A percentile compares a stretch with the other conserved stretches of the same genome.
These are phyloP conservation scores for Lecanoromycetidae sp. DNA, from an alignment of 2,329 filamentous ascomycete species.

Conservation along the genomic window DNA sequence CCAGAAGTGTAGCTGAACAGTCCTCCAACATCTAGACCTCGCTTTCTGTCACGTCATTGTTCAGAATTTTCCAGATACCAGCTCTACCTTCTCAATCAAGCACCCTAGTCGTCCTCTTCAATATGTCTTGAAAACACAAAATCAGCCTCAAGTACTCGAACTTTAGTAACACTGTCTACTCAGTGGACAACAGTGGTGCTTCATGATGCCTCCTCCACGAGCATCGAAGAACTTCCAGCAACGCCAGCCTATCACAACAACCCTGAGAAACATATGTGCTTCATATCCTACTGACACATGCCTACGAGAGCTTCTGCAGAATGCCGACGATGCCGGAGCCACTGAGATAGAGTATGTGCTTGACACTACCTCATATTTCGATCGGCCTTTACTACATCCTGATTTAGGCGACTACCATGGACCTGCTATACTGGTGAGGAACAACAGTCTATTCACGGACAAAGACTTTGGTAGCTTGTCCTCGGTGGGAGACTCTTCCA, in stretches of 20 bases:
- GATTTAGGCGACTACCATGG: constrained; percentile 25
- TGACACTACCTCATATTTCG: constrained; percentile 22
- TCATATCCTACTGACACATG: constrained; percentile 13
- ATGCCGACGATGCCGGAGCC: constrained; percentile 22
- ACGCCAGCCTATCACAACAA: constrained; percentile 10
- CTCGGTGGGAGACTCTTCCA: constrained; percentile 24
- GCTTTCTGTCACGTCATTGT: too few relatives aligned
- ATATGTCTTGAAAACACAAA: too few relatives aligned
- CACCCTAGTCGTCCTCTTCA: too few relatives aligned
- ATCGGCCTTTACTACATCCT: constrained; percentile 20
- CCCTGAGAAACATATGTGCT: constrained; percentile 12
- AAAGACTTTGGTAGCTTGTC: constrained; percentile 25
- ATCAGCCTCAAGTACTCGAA: too few relatives aligned
- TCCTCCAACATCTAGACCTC: too few relatives aligned
- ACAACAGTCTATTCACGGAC: constrained; percentile 24
- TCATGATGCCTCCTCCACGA: constrained; percentile 3
- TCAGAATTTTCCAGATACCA: too few relatives aligned
- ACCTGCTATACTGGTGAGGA: constrained; percentile 25
- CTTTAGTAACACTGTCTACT: too few relatives aligned
- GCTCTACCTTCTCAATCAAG: too few relatives aligned
- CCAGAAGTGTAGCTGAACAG: too few relatives aligned
- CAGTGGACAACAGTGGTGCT: too few relatives aligned
- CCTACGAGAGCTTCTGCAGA: constrained; percentile 18
- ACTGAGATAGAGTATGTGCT: constrained; percentile 21
- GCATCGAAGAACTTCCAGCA: constrained; percentile 4